Evolutionary conservation across 768 basidiomycete genomes (phyloP).

Genomic region (Tulasnella sp.): DNA sequence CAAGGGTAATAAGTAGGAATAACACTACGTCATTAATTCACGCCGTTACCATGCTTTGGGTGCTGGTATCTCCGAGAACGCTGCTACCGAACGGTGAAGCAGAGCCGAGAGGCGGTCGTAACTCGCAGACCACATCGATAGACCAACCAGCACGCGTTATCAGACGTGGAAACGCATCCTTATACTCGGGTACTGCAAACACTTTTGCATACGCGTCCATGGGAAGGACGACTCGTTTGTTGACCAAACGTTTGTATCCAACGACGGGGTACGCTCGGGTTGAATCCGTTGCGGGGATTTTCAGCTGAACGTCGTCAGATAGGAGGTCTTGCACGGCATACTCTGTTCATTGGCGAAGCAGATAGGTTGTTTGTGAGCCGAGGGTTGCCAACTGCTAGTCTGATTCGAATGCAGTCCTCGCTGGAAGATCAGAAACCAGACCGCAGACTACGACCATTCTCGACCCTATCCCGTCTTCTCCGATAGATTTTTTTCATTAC

Average conservation of each 20-base stretch:
- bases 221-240: not conserved
- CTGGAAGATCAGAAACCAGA: slow-evolving; percentile 8
- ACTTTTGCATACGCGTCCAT: not conserved
- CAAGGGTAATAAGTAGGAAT: not conserved
- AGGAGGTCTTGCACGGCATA: not conserved
- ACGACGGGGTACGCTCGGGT: not conserved
- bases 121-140: not conserved
- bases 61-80: slow-evolving; percentile 1
- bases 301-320: not conserved
- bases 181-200: not conserved
- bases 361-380: not conserved
- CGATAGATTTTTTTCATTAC: not conserved
- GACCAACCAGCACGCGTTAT: not conserved
- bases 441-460: not conserved
- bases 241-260: not conserved
- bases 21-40: not conserved
- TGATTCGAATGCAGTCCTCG: slow-evolving; percentile 6
- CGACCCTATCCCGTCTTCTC: not conserved
- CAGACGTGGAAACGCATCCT: slow-evolving; percentile 1
- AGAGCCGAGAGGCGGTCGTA: slow-evolving; percentile 8
- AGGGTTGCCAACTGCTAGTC: not conserved
- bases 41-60: not conserved
- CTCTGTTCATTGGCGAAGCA: not conserved
- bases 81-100: not conserved
- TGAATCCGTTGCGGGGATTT: slow-evolving; percentile 9